Evolutionary conservation across 2,329 filamentous ascomycete genomes (phyloP).

Genomic region (Colletotrichum sp.): DNA sequence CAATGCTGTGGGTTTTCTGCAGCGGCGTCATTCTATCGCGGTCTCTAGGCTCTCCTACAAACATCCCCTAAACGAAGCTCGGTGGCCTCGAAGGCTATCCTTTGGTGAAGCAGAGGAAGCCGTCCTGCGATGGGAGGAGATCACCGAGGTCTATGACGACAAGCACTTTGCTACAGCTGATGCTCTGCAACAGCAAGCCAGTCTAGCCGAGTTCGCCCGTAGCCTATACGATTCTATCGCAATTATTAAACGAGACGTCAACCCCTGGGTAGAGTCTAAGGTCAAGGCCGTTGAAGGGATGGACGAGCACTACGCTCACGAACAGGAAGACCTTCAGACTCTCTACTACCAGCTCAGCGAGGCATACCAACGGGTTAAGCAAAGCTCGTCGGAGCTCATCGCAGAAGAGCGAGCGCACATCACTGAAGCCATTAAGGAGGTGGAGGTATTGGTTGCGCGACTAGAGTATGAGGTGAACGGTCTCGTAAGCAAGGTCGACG

Average conservation of each 20-base stretch:
- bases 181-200: conserved; percentile 21
- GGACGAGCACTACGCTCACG: conserved; percentile 65
- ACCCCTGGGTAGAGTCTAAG: conserved; percentile 66
- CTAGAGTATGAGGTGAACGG: conserved; percentile 90
- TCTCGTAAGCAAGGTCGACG: conserved; percentile 79
- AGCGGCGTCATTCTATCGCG: conserved; percentile 66
- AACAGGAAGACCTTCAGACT: conserved; percentile 68
- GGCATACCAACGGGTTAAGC: conserved; percentile 70
- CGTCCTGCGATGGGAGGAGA: conserved; percentile 69
- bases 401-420: conserved; percentile 71
- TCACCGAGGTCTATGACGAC: conserved; percentile 46
- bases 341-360: conserved; percentile 76
- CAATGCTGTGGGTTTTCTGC: conserved; percentile 53
- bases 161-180: conserved; percentile 26
- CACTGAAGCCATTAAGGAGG: conserved; percentile 74
- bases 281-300: conserved; percentile 62
- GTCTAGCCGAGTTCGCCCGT: conserved; percentile 58
- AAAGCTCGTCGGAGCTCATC: conserved; percentile 72
- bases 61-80: conserved; percentile 55
- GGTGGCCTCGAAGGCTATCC: conserved; percentile 75
- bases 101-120: conserved; percentile 79
- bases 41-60: conserved; percentile 32
- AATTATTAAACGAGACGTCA: conserved; percentile 55
- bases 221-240: conserved; percentile 59
- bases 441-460: conserved; percentile 82